Percentiles rank a stretch among this genome's conserved stretches.
These are phyloP conservation scores for Pyrus pyrifolia DNA, from an alignment of 306 rosid species.

Conservation along the genomic window DNA sequence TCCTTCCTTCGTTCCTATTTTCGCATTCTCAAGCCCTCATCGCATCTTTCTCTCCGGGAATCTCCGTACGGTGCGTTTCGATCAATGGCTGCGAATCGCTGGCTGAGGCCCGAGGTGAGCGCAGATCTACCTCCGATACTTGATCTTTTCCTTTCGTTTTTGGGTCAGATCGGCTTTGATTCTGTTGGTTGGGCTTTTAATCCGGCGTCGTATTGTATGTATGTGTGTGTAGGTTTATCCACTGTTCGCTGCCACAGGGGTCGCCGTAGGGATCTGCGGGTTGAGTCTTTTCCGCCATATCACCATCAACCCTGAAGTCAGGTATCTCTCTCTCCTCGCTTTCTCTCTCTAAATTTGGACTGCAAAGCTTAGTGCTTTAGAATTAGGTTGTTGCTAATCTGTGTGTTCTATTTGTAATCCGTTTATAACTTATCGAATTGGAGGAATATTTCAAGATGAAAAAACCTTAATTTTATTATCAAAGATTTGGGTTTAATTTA, in stretches of 20 bases:
- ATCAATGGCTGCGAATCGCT: conserved; percentile 47
- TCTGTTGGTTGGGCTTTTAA: background rate
- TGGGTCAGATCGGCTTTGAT: background rate
- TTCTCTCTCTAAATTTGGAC: background rate
- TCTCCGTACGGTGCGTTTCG: background rate
- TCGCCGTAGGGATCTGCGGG: conserved; percentile 82
- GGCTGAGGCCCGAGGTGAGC: conserved; percentile 80
- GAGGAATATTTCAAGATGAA: background rate
- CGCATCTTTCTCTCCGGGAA: background rate
- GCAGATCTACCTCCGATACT: conserved; percentile 8
- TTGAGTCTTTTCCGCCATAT: conserved; percentile 63
- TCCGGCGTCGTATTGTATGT: background rate
- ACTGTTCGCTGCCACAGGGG: conserved; percentile 72
- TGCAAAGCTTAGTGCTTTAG: background rate
- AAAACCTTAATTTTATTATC: background rate
- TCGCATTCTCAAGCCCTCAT: background rate
- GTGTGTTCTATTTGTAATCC: background rate
- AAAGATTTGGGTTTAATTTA: background rate
- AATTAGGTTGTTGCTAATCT: background rate
- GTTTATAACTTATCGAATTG: background rate
- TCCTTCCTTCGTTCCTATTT: too few species aligned
- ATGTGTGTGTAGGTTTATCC: conserved; percentile 70
- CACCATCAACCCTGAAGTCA: conserved; percentile 93
- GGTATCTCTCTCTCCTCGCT: conserved; percentile 28
- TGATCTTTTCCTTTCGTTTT: background rate